A percentile compares a stretch with the other conserved stretches of the same genome.
These are phyloP conservation scores for Pseudocercospora vitis DNA, from an alignment of 2,329 filamentous ascomycete species.

Conservation along the genomic window DNA sequence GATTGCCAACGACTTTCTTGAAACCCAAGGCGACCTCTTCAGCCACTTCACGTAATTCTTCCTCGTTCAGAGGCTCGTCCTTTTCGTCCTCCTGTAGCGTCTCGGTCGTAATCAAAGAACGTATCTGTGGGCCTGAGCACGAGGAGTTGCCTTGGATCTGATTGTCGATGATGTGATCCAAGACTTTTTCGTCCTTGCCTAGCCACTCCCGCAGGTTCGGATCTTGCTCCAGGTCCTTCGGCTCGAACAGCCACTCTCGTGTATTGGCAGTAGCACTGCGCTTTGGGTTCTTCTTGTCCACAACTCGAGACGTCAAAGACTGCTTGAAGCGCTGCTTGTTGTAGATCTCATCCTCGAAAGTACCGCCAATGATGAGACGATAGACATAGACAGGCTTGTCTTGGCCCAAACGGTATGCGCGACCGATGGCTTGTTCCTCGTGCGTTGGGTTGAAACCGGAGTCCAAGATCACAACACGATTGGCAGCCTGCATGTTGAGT, in stretches of 20 bases:
- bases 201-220: constrained; percentile 42
- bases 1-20: constrained; percentile 69
- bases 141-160: constrained; percentile 60
- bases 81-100: constrained; percentile 36
- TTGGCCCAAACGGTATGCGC: constrained; percentile 84
- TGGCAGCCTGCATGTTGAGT: constrained; percentile 80
- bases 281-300: constrained; percentile 78
- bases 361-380: constrained; percentile 73
- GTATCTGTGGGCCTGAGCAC: constrained; percentile 42
- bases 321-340: constrained; percentile 78
- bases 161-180: constrained; percentile 63
- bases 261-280: constrained; percentile 59
- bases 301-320: constrained; percentile 73
- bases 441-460: constrained; percentile 76
- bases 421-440: constrained; percentile 84
- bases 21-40: constrained; percentile 47
- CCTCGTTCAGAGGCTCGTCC: constrained; percentile 36
- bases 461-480: constrained; percentile 83
- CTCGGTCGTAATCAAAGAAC: constrained; percentile 37
- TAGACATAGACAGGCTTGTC: constrained; percentile 80
- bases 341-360: constrained; percentile 73
- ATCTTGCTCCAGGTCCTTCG: constrained; percentile 55
- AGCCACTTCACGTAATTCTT: constrained; percentile 34
- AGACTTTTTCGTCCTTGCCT: constrained; percentile 60
- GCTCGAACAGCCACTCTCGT: constrained; percentile 59